Conservation (phyloP, 768 basidiomycete genomes). For the Tylopilus balloui region DNA sequence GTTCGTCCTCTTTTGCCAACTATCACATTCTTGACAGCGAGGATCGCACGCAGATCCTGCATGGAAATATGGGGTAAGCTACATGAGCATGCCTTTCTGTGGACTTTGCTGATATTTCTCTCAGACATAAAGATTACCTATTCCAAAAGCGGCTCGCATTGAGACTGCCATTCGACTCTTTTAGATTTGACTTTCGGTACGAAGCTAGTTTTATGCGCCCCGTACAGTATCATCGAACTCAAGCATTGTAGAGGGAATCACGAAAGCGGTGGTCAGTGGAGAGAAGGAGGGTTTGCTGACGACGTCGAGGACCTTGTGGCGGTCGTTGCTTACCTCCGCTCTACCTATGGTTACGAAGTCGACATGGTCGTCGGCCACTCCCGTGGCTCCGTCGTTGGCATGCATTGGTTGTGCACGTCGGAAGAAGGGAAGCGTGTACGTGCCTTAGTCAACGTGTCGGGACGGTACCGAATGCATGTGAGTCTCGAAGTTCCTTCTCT, state of each 20-base stretch:
- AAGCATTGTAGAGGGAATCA: constrained; percentile 57
- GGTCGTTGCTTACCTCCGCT: constrained; percentile 60
- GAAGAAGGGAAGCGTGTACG: constrained; percentile 52
- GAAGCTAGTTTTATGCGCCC: constrained; percentile 15
- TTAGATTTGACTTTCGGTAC: constrained; percentile 84
- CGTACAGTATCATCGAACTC: neutral
- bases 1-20: constrained; percentile 23
- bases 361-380: constrained; percentile 77
- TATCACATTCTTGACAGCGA: constrained; percentile 9
- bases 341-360: constrained; percentile 58
- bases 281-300: constrained; percentile 51
- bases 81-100: neutral
- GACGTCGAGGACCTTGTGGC: constrained; percentile 64
- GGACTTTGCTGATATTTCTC: neutral
- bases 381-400: constrained; percentile 62
- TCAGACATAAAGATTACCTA: constrained; percentile 81
- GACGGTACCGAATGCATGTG: constrained; percentile 76
- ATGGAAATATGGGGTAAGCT: constrained; percentile 73
- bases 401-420: constrained; percentile 65
- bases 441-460: constrained; percentile 70
- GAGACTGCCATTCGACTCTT: constrained; percentile 69
- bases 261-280: constrained; percentile 68
- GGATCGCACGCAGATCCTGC: constrained; percentile 55
- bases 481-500: constrained; percentile 8
- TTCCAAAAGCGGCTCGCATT: constrained; percentile 70